These are phyloP conservation scores for Fomes fomentarius DNA, from an alignment of 1,284 basidiomycete species.

Conservation along the genomic window DNA sequence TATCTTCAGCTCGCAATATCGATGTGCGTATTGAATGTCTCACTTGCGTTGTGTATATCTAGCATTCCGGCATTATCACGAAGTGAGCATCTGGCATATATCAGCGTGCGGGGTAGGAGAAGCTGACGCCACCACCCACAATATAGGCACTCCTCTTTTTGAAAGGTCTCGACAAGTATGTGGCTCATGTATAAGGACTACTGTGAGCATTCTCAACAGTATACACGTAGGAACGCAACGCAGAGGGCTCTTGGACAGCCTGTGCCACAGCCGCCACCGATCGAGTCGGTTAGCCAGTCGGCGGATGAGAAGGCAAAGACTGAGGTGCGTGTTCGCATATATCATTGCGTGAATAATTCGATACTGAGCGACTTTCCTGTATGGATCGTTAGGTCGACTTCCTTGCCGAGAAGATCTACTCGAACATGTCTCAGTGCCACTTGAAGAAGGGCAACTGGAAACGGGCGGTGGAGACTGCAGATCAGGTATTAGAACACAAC, in stretches of 20 bases:
- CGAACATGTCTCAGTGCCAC: conserved; percentile 81
- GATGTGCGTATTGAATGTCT: neutral
- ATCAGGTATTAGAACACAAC: too few species aligned
- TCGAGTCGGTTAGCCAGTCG: conserved; percentile 25
- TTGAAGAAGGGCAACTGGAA: conserved; percentile 77
- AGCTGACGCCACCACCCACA: conserved; percentile 4
- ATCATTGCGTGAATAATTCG: neutral
- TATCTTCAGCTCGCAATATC: neutral
- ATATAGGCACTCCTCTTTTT: conserved; percentile 65
- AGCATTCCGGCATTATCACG: conserved; percentile 70
- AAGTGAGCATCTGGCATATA: conserved; percentile 47
- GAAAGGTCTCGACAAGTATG: conserved; percentile 73
- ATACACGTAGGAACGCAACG: conserved; percentile 26
- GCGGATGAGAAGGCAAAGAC: conserved; percentile 37
- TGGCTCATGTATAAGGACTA: conserved; percentile 3
- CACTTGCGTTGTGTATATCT: neutral
- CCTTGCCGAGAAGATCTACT: conserved; percentile 77
- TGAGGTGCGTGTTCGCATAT: conserved; percentile 31
- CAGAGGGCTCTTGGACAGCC: conserved; percentile 23
- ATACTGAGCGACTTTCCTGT: neutral
- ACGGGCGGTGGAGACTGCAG: conserved; percentile 73
- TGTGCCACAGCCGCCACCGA: conserved; percentile 17
- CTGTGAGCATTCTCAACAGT: neutral
- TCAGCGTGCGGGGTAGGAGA: neutral
- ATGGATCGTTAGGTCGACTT: conserved; percentile 58